Evolutionary conservation across 306 rosid genomes (phyloP).

Genomic region (Begonia loranthoides): DNA sequence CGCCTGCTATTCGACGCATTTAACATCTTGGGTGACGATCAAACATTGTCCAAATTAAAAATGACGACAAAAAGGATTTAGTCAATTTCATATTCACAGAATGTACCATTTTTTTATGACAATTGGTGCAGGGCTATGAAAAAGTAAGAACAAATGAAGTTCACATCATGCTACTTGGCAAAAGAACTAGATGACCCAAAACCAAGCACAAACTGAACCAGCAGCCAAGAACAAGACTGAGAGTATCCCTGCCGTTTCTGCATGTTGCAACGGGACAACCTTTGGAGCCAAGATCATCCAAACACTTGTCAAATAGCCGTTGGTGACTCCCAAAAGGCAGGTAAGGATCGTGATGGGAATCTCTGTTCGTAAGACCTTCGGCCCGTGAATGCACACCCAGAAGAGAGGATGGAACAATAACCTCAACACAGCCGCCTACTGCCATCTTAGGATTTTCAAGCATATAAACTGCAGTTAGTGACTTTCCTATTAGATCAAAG

Average conservation of each 20-base stretch:
- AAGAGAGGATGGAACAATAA: slow-evolving; percentile 79
- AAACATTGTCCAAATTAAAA: no score
- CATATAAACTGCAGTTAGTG: slow-evolving; percentile 49
- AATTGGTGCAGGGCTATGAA: no score
- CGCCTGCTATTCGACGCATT: no score
- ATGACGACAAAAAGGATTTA: no score
- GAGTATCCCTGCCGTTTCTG: slow-evolving; percentile 79
- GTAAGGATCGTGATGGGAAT: slow-evolving; percentile 58
- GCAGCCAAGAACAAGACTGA: slow-evolving; percentile 53
- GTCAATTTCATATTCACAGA: no score
- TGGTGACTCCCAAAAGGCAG: slow-evolving; percentile 67
- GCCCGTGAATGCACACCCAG: slow-evolving; percentile 71
- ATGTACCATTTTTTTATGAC: no score
- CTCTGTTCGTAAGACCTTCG: slow-evolving; percentile 63
- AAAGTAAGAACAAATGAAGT: no score
- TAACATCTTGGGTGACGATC: no score
- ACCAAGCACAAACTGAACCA: slow-evolving; percentile 79
- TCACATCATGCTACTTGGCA: slow-evolving; percentile 8
- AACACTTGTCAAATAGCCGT: slow-evolving; percentile 80
- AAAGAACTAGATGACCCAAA: slow-evolving; percentile 51
- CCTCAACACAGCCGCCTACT: slow-evolving; percentile 44
- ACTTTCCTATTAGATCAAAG: slow-evolving; percentile 81
- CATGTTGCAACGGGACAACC: slow-evolving; percentile 51
- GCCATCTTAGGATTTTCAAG: slow-evolving; percentile 46
- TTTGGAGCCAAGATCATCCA: slow-evolving; percentile 76